Evolutionary conservation across 208 protist species (phyloP), one percentile per base, ranked within the genome.

Genomic region (Blastocrithidia nonstop): DNA sequence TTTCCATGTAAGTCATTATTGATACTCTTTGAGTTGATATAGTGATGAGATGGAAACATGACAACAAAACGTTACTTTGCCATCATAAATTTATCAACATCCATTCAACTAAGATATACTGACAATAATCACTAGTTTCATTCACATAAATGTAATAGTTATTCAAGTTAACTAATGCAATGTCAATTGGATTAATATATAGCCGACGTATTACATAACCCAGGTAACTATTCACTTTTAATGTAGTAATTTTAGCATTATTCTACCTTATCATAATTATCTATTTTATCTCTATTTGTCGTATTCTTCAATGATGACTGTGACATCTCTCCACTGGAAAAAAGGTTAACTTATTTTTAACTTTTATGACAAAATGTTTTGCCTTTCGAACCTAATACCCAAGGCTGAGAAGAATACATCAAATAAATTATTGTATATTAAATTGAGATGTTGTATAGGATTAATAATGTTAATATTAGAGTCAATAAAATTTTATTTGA

Each of bases 261-360:
- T 29, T 6, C 41, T 13, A 36, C 19, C 33, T 45, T 27, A 36
- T 45, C 17, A 6, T 45, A 11, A 23, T 11, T 11, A 6, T 42
- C 37, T 42, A 11, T 42, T 11, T 42, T 11, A 42, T 42, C 13
- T 13, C 13, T 35, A 13, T 35, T 13, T 35, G 29, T n/a, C 29
- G 29, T n/a, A 35, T 28, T 25, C 40, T 38, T 36, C 50, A 26
- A 49, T 58, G 53, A 58, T 35, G 53, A 58, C 27, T 50, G 52
- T 57, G 52, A 45, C 52, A 57, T 46, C 52, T 57, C 52, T 57
- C 54, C 54, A 45, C 54, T 44, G 54, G n/a, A n/a, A n/a, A n/a
- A n/a, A n/a, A n/a, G n/a, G n/a, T n/a, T n/a, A n/a, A n/a, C n/a
- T n/a, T n/a, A n/a, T n/a, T n/a, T n/a, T n/a, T n/a, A 50, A 22